phyloP scores from a whole-genome alignment of 371 early-diverging fungal genomes.

The Mucor sp. region DNA sequence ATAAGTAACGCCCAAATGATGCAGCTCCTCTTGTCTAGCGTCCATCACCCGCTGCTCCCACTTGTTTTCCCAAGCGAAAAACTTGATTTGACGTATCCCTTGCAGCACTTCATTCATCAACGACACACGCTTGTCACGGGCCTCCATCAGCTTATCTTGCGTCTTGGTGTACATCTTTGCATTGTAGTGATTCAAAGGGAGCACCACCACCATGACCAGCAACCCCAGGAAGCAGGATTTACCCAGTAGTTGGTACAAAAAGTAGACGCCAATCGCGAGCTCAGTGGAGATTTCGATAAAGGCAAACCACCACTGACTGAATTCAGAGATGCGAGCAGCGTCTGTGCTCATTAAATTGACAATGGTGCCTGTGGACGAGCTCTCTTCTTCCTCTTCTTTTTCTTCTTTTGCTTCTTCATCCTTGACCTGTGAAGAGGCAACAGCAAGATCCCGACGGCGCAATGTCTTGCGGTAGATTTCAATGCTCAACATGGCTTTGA shows the following conservation, averaged over 20 bases:
- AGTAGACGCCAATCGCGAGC: conserved; percentile 59
- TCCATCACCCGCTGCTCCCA: conserved; percentile 48
- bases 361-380: conserved; percentile 69
- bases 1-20: conserved; percentile 42
- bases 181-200: conserved; percentile 57
- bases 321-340: conserved; percentile 57
- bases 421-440: conserved; percentile 31
- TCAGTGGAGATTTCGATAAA: conserved; percentile 59
- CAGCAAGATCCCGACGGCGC: conserved; percentile 53
- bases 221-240: conserved; percentile 68
- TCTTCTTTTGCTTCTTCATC: conserved; percentile 31
- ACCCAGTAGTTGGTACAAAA: conserved; percentile 69
- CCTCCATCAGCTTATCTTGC: conserved; percentile 54
- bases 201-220: conserved; percentile 52
- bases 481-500: conserved; percentile 54
- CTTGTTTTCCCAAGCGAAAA: conserved; percentile 63
- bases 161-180: conserved; percentile 54
- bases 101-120: conserved; percentile 62
- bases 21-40: conserved; percentile 55
- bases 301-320: conserved; percentile 49
- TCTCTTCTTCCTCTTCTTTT: conserved; percentile 36
- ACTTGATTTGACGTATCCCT: conserved; percentile 74
- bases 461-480: conserved; percentile 65
- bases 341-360: conserved; percentile 87
- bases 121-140: conserved; percentile 56